phyloP scores from a whole-genome alignment of 139 green algal genomes.

The Zygnema cylindricum region DNA sequence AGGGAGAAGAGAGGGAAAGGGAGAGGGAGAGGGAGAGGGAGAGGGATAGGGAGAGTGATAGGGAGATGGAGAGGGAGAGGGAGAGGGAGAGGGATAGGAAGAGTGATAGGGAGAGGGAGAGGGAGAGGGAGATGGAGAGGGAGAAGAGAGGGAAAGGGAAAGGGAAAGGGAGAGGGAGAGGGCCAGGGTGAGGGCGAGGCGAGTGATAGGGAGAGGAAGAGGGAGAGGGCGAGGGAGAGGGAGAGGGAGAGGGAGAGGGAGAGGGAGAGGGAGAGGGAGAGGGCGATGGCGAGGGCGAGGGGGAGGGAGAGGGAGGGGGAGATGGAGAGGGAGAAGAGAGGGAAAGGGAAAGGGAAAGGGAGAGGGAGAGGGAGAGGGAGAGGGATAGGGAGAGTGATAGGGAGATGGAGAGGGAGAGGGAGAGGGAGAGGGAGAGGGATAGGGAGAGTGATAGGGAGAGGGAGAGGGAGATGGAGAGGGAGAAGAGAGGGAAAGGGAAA shows the following conservation, averaged over 20 bases:
- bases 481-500: not conserved
- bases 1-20: not conserved
- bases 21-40: too few relatives aligned
- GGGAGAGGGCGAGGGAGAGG: not conserved
- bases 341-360: not conserved
- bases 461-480: not conserved
- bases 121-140: not conserved
- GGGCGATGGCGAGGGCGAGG: not conserved
- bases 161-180: not conserved
- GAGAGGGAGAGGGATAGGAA: not conserved
- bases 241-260: slow-evolving; percentile 1
- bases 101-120: not conserved
- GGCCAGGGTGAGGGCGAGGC: not conserved
- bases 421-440: not conserved
- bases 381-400: not conserved
- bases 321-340: not conserved
- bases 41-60: not conserved
- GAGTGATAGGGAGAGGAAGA: not conserved
- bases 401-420: too few relatives aligned
- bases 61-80: not conserved
- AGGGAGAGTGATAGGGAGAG: not conserved
- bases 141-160: not conserved
- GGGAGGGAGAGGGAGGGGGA: not conserved
- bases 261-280: slow-evolving; percentile 13
- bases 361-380: not conserved